These are phyloP conservation scores for Fusarium cicatricum DNA, from an alignment of 2,329 filamentous ascomycete genomes.

Conservation along the genomic window DNA sequence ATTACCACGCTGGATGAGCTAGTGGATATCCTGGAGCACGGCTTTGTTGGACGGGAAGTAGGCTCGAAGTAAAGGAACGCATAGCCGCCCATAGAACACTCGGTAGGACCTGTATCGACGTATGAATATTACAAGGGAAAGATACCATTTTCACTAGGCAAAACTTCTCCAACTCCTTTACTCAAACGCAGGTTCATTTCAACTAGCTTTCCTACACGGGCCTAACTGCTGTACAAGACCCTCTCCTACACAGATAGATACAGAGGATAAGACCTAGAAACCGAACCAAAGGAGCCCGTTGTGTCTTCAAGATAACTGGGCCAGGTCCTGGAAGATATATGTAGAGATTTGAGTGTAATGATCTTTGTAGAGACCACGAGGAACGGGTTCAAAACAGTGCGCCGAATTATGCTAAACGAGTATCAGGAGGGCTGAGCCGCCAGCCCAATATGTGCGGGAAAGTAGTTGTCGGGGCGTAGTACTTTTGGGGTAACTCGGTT, in stretches of 20 bases:
- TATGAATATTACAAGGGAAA: not conserved
- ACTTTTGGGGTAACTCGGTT: conserved; percentile 20
- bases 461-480: conserved; percentile 12
- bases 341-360: conserved; percentile 33
- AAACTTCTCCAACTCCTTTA: conserved; percentile 1
- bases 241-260: conserved; percentile 33
- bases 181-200: conserved; percentile 33
- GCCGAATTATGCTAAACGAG: conserved; percentile 47
- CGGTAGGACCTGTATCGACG: not conserved
- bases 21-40: conserved; percentile 75
- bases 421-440: conserved; percentile 31
- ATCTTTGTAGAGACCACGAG: conserved; percentile 37
- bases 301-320: conserved; percentile 27
- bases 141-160: conserved; percentile 7
- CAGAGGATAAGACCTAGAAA: conserved; percentile 27
- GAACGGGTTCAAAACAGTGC: conserved; percentile 42
- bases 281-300: conserved; percentile 25
- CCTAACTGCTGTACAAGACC: conserved; percentile 29
- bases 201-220: conserved; percentile 38
- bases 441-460: conserved; percentile 32
- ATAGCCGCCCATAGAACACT: not conserved
- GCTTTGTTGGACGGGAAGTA: conserved; percentile 67
- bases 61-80: conserved; percentile 2
- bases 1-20: conserved; percentile 79
- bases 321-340: conserved; percentile 28